A percentile compares a stretch with the other conserved stretches of the same genome.
phyloP scores from a whole-genome alignment of 805 yeast species.

The Yarrowia osloensis region DNA sequence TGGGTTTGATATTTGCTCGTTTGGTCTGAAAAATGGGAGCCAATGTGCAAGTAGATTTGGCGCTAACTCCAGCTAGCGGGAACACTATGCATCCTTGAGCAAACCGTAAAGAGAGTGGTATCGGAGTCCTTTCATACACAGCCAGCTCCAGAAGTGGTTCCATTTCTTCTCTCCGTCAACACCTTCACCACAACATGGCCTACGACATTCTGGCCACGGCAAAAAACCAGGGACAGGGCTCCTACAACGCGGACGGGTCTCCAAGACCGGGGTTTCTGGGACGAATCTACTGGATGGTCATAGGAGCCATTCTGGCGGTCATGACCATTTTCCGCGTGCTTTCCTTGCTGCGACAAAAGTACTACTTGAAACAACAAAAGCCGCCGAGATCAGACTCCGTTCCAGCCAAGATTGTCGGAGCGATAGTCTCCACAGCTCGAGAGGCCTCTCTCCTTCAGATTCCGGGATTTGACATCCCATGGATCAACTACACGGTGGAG shows the following conservation, averaged over 20 bases:
- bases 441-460: conserved; percentile 8
- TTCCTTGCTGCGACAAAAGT: conserved; percentile 4
- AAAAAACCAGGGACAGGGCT: conserved; percentile 25
- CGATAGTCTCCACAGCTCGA: conserved; percentile 8
- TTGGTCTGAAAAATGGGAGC: background rate
- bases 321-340: conserved; percentile 29
- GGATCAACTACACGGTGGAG: conserved; percentile 13
- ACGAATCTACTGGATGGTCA: conserved; percentile 36
- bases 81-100: conserved; percentile 9
- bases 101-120: background rate
- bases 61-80: background rate
- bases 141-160: background rate
- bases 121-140: background rate
- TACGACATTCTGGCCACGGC: conserved; percentile 30
- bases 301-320: conserved; percentile 36
- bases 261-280: conserved; percentile 39
- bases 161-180: background rate
- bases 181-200: background rate
- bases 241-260: conserved; percentile 25
- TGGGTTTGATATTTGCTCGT: conserved; percentile 23
- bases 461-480: conserved; percentile 19
- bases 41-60: background rate
- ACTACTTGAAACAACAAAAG: background rate
- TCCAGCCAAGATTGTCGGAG: conserved; percentile 9
- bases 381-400: conserved; percentile 9